Evolutionary conservation across 805 yeast genomes (phyloP), one percentile per base, ranked within the genome.

Genomic region (Scheffersomyces stipitis): DNA sequence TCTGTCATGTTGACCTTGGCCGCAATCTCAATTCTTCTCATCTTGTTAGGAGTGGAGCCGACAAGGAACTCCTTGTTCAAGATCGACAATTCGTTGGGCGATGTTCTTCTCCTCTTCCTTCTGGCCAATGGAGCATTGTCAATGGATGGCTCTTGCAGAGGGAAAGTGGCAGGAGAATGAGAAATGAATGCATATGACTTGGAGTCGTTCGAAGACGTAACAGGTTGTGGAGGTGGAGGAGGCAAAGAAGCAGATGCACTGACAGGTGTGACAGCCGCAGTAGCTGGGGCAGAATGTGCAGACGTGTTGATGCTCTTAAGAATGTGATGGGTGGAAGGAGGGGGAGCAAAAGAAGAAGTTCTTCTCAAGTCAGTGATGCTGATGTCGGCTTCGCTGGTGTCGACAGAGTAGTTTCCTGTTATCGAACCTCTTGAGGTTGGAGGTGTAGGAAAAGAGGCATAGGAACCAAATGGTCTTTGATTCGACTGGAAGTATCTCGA

Each of bases 81-180:
- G 36, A 93, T 80, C 17, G 83, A 72, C 46, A 91, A 73, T 62
- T 93, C 98, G 39, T 78, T 76, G 2, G 95, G 93, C 1, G 95
- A 82, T 1, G 99, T 93, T 69, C 98, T 83, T 66, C 99, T 81
- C 65, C 99, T 79, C 60, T 91, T 91, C 38, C 97, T 80, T 51
- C 98, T 81, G 1, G 96, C 97, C 40, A 90, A 69, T 33, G 89
- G 89, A n/a, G 88, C 88, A 56, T 90, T 87, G 62, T 89, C 96
- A 38, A 88, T 87, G 38, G 72, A 65, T 2, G 96, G 95, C 55
- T 86, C 95, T 43, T 82, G 83, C 3, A 78, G 71, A 12, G 95
- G 89, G 56, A 81, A 91, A 1, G 96, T 86, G 14, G 88, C 81
- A 18, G 89, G 95, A 5, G 96, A 87, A 62, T 91, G 98, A 15